A percentile compares a stretch with the other conserved stretches of the same genome.
phyloP scores from a whole-genome alignment of 2,329 filamentous ascomycete genomes.

The Raffaelea ambrosiae region DNA sequence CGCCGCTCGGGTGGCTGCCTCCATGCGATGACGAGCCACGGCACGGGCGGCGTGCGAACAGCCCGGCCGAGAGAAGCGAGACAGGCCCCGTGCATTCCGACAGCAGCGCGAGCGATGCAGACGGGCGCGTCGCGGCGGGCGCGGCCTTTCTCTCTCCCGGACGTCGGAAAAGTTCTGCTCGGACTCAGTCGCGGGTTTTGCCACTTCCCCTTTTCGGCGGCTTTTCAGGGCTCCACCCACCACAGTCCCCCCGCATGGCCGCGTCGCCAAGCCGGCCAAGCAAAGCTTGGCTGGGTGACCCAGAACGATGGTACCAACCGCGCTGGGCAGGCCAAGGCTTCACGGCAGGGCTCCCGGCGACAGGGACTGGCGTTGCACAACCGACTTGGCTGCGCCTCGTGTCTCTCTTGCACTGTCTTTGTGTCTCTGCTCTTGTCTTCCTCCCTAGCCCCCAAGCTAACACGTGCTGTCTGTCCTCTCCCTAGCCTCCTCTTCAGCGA shows the following conservation, averaged over 20 bases:
- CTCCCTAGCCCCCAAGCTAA: background rate
- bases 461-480: background rate
- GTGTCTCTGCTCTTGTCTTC: background rate
- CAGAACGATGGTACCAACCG: constrained; percentile 7
- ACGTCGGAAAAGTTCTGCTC: too few species aligned
- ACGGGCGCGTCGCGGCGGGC: too few species aligned
- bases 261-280: constrained; percentile 14
- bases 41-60: too few species aligned
- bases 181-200: background rate
- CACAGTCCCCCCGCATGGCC: constrained; percentile 8
- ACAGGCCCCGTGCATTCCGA: too few species aligned
- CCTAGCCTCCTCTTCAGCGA: constrained; percentile 49
- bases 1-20: too few species aligned
- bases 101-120: too few species aligned
- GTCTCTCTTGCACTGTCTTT: too few species aligned
- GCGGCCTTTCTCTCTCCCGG: too few species aligned
- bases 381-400: background rate
- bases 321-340: background rate
- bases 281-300: constrained; percentile 13
- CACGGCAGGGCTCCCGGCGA: background rate
- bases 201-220: background rate
- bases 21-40: too few species aligned
- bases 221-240: constrained; percentile 1
- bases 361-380: background rate
- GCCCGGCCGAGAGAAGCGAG: too few species aligned